Conservation (phyloP, 2,329 filamentous ascomycete species). For the Ilyonectria destructans region DNA sequence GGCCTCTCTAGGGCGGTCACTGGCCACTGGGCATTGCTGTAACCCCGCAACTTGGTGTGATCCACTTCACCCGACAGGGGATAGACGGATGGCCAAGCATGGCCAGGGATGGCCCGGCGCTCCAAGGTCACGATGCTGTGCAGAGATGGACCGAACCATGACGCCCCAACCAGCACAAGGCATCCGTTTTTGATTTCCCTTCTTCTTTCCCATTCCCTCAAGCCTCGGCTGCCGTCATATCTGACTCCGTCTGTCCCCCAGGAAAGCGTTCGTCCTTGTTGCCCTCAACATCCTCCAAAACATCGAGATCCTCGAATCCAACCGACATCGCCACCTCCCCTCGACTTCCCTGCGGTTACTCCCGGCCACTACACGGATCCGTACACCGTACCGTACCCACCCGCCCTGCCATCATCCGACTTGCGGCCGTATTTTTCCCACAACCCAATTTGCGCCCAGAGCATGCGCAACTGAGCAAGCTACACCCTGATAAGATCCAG, state of each 20-base stretch:
- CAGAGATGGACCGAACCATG: conserved; percentile 51
- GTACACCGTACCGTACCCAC: conserved; percentile 11
- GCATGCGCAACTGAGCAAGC: conserved; percentile 19
- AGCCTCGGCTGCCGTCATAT: conserved; percentile 16
- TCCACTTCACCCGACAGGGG: conserved; percentile 43
- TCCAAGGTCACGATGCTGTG: conserved; percentile 50
- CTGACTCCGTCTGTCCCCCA: background rate
- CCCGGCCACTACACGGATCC: conserved; percentile 13
- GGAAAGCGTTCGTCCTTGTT: conserved; percentile 26
- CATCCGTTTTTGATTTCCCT: conserved; percentile 44
- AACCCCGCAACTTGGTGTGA: conserved; percentile 47
- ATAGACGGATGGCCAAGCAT: conserved; percentile 33
- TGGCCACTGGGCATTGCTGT: conserved; percentile 32
- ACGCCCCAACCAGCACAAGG: conserved; percentile 44
- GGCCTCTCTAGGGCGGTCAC: conserved; percentile 20
- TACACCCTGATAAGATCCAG: conserved; percentile 8
- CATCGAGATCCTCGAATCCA: conserved; percentile 2
- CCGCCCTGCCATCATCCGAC: conserved; percentile 30
- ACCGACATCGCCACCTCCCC: background rate
- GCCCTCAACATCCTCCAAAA: conserved; percentile 6
- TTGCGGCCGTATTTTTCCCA: conserved; percentile 14
- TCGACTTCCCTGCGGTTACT: conserved; percentile 24
- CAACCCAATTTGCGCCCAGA: conserved; percentile 1
- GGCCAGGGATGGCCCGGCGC: conserved; percentile 44
- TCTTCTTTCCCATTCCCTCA: conserved; percentile 40